These are phyloP conservation scores for Podosphaera aphanis DNA, from an alignment of 2,329 filamentous ascomycete genomes.

Conservation along the genomic window DNA sequence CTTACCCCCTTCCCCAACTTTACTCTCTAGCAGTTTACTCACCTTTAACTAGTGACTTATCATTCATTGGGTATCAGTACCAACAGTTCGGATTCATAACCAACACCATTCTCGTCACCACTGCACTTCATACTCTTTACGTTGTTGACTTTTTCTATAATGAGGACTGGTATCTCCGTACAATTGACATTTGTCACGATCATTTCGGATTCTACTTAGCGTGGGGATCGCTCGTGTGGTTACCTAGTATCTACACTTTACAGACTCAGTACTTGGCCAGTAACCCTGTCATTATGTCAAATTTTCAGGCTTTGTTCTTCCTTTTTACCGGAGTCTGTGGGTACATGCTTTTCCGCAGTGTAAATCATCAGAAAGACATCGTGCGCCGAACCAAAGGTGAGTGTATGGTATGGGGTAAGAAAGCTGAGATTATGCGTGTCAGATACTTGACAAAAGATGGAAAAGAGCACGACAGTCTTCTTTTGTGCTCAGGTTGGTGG, in stretches of 20 bases:
- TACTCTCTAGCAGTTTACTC: background rate
- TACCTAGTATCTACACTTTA: constrained; percentile 24
- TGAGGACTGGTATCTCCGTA: constrained; percentile 24
- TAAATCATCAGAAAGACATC: constrained; percentile 23
- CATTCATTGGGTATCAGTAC: constrained; percentile 20
- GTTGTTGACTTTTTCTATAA: constrained; percentile 26
- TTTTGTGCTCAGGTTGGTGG: constrained; percentile 21
- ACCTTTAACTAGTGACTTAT: constrained; percentile 16
- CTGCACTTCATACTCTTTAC: constrained; percentile 22
- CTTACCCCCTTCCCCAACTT: background rate
- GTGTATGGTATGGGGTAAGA: constrained; percentile 21
- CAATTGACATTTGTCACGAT: constrained; percentile 21
- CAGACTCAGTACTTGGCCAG: constrained; percentile 24
- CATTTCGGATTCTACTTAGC: constrained; percentile 20
- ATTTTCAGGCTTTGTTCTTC: constrained; percentile 10
- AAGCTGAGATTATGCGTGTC: constrained; percentile 18
- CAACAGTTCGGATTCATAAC: constrained; percentile 19
- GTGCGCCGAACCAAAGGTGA: constrained; percentile 19
- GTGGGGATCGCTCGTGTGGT: constrained; percentile 23
- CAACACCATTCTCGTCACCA: constrained; percentile 21
- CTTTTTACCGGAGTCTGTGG: constrained; percentile 17
- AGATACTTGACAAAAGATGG: constrained; percentile 22
- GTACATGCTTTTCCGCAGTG: constrained; percentile 22
- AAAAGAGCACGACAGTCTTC: constrained; percentile 17
- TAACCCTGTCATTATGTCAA: constrained; percentile 18